Conservation (phyloP, 164 flowering plant genomes). For the Liquidambar formosana region DNA sequence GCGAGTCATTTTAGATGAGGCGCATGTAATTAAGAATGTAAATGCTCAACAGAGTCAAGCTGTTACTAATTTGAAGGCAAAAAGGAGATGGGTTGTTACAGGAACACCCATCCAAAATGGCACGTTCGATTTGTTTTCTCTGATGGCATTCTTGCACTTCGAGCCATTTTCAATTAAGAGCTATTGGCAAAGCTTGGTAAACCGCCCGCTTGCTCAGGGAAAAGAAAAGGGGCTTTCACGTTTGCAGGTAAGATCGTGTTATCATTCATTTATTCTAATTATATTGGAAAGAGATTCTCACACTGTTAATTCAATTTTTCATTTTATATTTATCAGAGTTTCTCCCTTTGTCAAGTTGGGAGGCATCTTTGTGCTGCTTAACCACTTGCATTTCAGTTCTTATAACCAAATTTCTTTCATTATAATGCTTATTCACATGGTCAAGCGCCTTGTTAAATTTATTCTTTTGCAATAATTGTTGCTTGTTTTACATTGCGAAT, state of each 20-base stretch:
- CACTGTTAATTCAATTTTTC: not conserved
- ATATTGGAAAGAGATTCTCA: not conserved
- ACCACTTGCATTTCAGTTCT: too few species aligned
- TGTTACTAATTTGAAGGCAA: conserved; percentile 61
- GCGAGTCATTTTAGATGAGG: conserved; percentile 90
- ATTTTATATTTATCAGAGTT: too few species aligned
- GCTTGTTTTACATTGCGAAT: too few species aligned
- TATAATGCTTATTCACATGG: too few species aligned
- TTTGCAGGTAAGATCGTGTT: conserved; percentile 60
- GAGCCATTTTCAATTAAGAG: conserved; percentile 82
- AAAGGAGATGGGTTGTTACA: conserved; percentile 85
- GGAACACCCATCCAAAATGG: conserved; percentile 94
- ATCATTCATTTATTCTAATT: not conserved
- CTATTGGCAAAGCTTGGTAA: conserved; percentile 76
- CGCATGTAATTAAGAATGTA: conserved; percentile 78
- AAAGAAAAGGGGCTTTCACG: conserved; percentile 59
- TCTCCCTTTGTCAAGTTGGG: too few species aligned
- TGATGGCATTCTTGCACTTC: conserved; percentile 80
- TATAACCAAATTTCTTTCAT: too few species aligned
- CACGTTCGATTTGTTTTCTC: conserved; percentile 78
- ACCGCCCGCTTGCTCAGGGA: conserved; percentile 70
- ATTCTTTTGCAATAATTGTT: too few species aligned
- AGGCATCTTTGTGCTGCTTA: too few species aligned
- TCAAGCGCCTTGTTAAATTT: too few species aligned
- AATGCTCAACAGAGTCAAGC: conserved; percentile 62